These are phyloP conservation scores for Leccinum aurantiacum DNA, from an alignment of 768 basidiomycete genomes.

Conservation along the genomic window DNA sequence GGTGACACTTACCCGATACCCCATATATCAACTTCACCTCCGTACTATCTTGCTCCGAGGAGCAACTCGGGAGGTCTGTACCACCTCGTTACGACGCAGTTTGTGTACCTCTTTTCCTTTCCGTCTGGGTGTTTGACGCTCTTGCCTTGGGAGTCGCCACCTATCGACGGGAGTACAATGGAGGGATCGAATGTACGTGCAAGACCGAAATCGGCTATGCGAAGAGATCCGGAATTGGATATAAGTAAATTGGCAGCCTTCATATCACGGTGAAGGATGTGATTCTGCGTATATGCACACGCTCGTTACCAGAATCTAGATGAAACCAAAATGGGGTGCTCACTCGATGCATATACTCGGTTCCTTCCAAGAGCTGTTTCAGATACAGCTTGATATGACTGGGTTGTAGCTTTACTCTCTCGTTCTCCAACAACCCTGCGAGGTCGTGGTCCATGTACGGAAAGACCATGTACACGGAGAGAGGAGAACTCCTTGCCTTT, in stretches of 20 bases:
- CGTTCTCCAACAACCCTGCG: constrained; percentile 90
- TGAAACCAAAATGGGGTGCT: constrained; percentile 30
- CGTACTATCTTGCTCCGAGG: constrained; percentile 85
- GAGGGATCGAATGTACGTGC: constrained; percentile 75
- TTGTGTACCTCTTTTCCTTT: constrained; percentile 80
- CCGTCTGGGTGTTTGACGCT: constrained; percentile 39
- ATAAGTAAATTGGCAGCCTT: constrained; percentile 98
- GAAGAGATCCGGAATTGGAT: constrained; percentile 77
- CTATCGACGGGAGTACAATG: constrained; percentile 33
- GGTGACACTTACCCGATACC: constrained; percentile 75
- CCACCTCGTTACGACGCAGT: constrained; percentile 94
- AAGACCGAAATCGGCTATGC: constrained; percentile 95
- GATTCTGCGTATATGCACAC: constrained; percentile 58
- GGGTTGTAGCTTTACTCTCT: constrained; percentile 76
- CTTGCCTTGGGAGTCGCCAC: constrained; percentile 20
- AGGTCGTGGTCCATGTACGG: constrained; percentile 99
- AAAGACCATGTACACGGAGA: constrained; percentile 97
- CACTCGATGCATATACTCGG: constrained; percentile 93
- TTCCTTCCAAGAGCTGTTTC: constrained; percentile 94
- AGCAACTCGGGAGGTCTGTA: constrained; percentile 93
- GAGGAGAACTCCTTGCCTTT: constrained; percentile 60
- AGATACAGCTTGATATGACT: constrained; percentile 95
- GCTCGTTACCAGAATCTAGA: constrained; percentile 6
- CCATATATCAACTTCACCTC: constrained; percentile 96
- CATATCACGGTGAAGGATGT: constrained; percentile 97